Conservation (phyloP, 148 eudicot species). For the Vaccinium vitisidaea region DNA sequence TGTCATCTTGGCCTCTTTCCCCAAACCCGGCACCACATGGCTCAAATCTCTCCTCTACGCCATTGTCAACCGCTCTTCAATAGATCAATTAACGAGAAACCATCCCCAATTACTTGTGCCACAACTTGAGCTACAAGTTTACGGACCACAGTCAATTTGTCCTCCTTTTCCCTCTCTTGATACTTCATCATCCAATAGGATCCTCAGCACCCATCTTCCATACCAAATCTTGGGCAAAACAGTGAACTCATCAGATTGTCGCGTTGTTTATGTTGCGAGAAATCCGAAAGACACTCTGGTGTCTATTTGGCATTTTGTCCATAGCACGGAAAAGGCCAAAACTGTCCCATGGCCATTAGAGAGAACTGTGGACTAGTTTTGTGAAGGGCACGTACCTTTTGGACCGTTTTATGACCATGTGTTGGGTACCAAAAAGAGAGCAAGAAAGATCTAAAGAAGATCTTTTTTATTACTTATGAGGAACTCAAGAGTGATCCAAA, state of each 20-base stretch:
- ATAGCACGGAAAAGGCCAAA: not conserved
- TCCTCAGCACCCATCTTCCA: conserved; percentile 30
- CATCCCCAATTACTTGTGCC: not conserved
- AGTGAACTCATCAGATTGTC: not conserved
- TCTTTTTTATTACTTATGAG: not conserved
- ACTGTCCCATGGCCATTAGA: not conserved
- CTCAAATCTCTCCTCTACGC: not conserved
- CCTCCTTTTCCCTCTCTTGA: not conserved
- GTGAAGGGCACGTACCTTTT: not conserved
- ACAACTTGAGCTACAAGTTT: not conserved
- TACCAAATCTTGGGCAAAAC: conserved; percentile 13
- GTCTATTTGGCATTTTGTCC: not conserved
- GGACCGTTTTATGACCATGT: not conserved
- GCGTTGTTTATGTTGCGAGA: no score
- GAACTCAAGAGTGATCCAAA: not conserved
- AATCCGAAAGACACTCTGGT: not conserved
- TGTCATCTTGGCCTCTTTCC: conserved; percentile 27
- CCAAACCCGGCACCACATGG: not conserved
- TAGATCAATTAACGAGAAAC: not conserved
- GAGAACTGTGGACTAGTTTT: not conserved
- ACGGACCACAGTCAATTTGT: not conserved
- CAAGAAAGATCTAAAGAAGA: not conserved
- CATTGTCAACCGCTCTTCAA: not conserved
- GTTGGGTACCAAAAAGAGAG: not conserved
- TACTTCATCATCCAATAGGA: conserved; percentile 16